Evolutionary conservation across 495 filamentous ascomycete species (phyloP).

Genomic region (Chaetomium fimeti): DNA sequence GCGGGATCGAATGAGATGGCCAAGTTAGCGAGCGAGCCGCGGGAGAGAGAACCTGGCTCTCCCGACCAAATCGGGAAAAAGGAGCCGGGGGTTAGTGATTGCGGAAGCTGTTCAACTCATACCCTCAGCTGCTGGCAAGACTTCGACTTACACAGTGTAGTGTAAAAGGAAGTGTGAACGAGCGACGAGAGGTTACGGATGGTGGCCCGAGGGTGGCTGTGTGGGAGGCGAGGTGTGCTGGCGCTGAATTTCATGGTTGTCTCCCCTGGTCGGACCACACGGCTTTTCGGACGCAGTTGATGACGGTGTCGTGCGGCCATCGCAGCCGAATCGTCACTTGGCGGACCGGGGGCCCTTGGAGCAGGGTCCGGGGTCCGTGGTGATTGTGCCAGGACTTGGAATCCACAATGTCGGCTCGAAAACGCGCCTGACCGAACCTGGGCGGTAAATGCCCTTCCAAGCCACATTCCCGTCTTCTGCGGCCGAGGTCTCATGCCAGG

Average conservation of each 20-base stretch:
- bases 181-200: too few species aligned
- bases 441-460: not conserved
- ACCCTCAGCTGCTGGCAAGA: not conserved
- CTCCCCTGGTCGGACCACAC: not conserved
- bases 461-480: not conserved
- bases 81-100: not conserved
- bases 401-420: conserved; percentile 4
- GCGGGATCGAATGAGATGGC: conserved; percentile 2
- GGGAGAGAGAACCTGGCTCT: not conserved
- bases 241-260: too few species aligned
- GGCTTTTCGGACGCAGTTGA: not conserved
- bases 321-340: not conserved
- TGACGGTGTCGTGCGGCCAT: conserved; percentile 5
- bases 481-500: not conserved
- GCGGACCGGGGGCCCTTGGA: not conserved
- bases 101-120: not conserved
- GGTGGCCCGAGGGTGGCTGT: too few species aligned
- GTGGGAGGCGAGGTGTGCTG: too few species aligned
- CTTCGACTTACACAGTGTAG: too few species aligned
- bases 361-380: not conserved
- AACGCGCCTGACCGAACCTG: not conserved
- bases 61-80: not conserved
- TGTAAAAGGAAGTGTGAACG: too few species aligned
- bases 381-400: not conserved
- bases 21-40: conserved; percentile 13